Evolutionary conservation across 805 yeast genomes (phyloP).

Genomic region (Peterozyma toletana): DNA sequence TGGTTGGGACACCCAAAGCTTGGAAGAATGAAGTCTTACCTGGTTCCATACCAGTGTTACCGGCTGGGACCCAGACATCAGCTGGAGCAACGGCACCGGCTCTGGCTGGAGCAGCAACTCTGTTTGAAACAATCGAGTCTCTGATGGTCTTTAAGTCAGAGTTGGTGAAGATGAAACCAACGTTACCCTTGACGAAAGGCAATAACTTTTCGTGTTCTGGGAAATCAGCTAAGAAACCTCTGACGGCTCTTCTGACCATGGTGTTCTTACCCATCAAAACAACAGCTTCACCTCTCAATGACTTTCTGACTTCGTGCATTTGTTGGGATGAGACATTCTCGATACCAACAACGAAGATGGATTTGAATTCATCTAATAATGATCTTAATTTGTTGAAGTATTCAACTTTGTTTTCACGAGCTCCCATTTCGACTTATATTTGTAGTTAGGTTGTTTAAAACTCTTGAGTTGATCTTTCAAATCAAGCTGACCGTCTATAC

Average conservation of each 20-base stretch:
- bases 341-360: slow-evolving; percentile 98
- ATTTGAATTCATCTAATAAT: slow-evolving; percentile 93
- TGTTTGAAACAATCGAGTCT: slow-evolving; percentile 82
- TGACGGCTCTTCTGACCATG: slow-evolving; percentile 99
- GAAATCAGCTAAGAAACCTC: slow-evolving; percentile 88
- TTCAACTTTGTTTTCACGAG: slow-evolving; percentile 94
- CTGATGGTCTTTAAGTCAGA: slow-evolving; percentile 86
- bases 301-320: slow-evolving; percentile 99
- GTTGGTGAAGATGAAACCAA: slow-evolving; percentile 99
- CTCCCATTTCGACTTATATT: slow-evolving; percentile 94
- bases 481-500: background rate
- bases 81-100: slow-evolving; percentile 99
- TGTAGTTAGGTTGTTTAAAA: slow-evolving; percentile 86
- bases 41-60: slow-evolving; percentile 99
- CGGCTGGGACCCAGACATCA: slow-evolving; percentile 97
- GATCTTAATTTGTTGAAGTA: slow-evolving; percentile 94
- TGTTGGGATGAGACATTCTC: slow-evolving; percentile 99
- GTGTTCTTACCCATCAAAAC: slow-evolving; percentile 99
- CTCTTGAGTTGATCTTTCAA: slow-evolving; percentile 25
- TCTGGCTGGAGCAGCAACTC: slow-evolving; percentile 99
- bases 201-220: slow-evolving; percentile 94
- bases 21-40: slow-evolving; percentile 99
- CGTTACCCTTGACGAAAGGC: slow-evolving; percentile 95
- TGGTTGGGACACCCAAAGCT: slow-evolving; percentile 99
- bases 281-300: slow-evolving; percentile 90